phyloP scores from a whole-genome alignment of 2,329 filamentous ascomycete genomes.

The Zymoseptoria tritici region DNA sequence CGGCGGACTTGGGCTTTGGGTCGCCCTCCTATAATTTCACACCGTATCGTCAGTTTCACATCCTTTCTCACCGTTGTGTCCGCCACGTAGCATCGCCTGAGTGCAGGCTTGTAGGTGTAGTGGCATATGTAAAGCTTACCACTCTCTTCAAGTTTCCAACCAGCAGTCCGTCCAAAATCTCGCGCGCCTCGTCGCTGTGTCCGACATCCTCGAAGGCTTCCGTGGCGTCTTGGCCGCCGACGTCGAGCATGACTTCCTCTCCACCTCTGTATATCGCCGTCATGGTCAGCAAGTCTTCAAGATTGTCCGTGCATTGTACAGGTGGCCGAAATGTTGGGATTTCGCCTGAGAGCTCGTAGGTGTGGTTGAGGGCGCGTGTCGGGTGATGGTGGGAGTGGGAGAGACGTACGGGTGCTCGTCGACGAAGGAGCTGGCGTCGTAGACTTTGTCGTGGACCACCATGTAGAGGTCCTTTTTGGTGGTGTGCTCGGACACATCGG shows the following conservation, averaged over 20 bases:
- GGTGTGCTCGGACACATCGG: slow-evolving; percentile 77
- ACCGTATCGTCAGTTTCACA: neutral
- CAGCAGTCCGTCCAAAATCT: slow-evolving; percentile 73
- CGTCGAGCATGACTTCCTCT: slow-evolving; percentile 95
- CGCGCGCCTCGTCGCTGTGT: slow-evolving; percentile 95
- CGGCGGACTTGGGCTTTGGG: slow-evolving; percentile 59
- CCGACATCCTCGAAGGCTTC: slow-evolving; percentile 99
- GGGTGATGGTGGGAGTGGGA: slow-evolving; percentile 4
- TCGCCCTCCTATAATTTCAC: slow-evolving; percentile 58
- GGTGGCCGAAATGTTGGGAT: neutral
- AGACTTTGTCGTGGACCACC: slow-evolving; percentile 94
- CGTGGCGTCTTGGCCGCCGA: slow-evolving; percentile 90
- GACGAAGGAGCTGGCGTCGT: slow-evolving; percentile 79
- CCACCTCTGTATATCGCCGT: slow-evolving; percentile 60
- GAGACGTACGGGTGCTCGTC: slow-evolving; percentile 84
- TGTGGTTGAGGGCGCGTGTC: neutral
- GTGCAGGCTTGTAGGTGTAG: neutral
- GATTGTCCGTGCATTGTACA: slow-evolving; percentile 2
- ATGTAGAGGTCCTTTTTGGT: slow-evolving; percentile 90
- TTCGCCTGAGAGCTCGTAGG: neutral
- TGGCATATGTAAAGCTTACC: slow-evolving; percentile 46
- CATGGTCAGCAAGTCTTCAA: slow-evolving; percentile 6
- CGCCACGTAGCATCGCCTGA: neutral
- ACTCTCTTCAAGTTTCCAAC: slow-evolving; percentile 72
- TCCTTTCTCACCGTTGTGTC: neutral